Conservation (phyloP, 202 grass and related monocot genomes). For the Panicum virgatum region DNA sequence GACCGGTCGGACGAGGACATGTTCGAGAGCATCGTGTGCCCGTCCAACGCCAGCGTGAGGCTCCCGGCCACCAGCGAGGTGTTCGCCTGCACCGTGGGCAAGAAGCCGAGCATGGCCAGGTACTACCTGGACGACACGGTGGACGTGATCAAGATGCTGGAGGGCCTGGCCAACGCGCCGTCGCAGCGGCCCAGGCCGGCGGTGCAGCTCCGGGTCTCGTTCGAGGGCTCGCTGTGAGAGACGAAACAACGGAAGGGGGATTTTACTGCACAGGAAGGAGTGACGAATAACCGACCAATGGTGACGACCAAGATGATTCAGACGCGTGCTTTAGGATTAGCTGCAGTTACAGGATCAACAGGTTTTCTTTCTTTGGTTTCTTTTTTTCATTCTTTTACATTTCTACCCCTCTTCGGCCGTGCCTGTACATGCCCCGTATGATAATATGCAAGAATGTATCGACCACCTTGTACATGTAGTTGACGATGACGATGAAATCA, state of each 20-base stretch:
- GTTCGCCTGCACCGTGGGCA: conserved; percentile 94
- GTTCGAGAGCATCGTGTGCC: conserved; percentile 90
- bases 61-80: conserved; percentile 69
- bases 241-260: no score
- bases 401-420: conserved; percentile 10
- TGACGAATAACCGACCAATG: conserved; percentile 26
- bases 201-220: conserved; percentile 67
- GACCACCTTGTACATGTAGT: conserved; percentile 55
- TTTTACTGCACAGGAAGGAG: background rate
- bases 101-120: conserved; percentile 98
- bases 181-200: conserved; percentile 38
- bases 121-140: conserved; percentile 96
- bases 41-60: conserved; percentile 47
- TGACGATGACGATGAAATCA: conserved; percentile 56
- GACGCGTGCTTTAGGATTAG: conserved; percentile 51
- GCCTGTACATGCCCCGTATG: conserved; percentile 35
- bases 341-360: conserved; percentile 44
- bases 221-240: conserved; percentile 67
- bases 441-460: conserved; percentile 31
- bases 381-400: background rate
- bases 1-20: conserved; percentile 98
- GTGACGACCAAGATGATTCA: conserved; percentile 24
- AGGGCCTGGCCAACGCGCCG: conserved; percentile 67
- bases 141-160: conserved; percentile 93
- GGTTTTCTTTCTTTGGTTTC: background rate